These are phyloP conservation scores for Hypoxylon perforatum DNA, from an alignment of 495 filamentous ascomycete genomes.

Conservation along the genomic window DNA sequence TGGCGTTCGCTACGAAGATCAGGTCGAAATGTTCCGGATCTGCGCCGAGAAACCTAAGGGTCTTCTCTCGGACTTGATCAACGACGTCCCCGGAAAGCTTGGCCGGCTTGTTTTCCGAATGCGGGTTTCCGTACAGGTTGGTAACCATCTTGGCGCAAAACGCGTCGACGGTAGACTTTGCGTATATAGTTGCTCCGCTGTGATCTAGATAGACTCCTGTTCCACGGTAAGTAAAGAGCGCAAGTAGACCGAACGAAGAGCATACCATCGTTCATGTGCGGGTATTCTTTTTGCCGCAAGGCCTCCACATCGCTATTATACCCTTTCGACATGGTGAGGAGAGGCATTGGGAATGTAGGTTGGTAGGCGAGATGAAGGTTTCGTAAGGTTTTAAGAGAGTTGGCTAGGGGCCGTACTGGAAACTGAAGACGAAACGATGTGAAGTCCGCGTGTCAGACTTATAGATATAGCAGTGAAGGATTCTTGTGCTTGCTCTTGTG, in stretches of 20 bases:
- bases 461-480: constrained; percentile 12
- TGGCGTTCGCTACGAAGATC: constrained; percentile 76
- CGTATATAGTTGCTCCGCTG: constrained; percentile 77
- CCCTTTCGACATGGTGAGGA: constrained; percentile 36
- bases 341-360: constrained; percentile 30
- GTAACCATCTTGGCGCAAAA: constrained; percentile 68
- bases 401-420: constrained; percentile 3
- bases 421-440: background rate
- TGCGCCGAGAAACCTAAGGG: constrained; percentile 71
- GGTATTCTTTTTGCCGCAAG: constrained; percentile 57
- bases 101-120: constrained; percentile 75
- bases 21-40: constrained; percentile 72
- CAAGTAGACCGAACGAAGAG: background rate
- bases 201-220: constrained; percentile 77
- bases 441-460: background rate
- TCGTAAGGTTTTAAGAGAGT: background rate
- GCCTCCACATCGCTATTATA: constrained; percentile 55
- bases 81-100: constrained; percentile 69
- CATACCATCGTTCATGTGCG: constrained; percentile 60
- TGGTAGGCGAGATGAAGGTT: constrained; percentile 3
- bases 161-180: constrained; percentile 68
- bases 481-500: constrained; percentile 22
- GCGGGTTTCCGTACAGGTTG: constrained; percentile 79
- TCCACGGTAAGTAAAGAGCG: constrained; percentile 4
- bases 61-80: constrained; percentile 66